A percentile compares a stretch with the other conserved stretches of the same genome.
Conservation (phyloP, 345 rosid genomes). For the Balakata baccata region DNA sequence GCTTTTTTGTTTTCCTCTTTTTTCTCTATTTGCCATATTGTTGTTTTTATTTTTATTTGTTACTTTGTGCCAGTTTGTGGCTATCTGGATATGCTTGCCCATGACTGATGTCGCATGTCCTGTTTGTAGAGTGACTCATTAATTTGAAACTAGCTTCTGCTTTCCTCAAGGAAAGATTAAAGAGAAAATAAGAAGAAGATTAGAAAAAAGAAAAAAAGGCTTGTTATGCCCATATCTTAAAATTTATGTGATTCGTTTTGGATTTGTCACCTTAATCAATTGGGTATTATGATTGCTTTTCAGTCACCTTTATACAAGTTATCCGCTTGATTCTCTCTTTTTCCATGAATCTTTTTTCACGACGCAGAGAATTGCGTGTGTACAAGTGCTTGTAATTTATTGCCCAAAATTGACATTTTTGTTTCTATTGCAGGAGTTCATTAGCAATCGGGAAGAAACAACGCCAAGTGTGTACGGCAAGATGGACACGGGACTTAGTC, state of each 20-base stretch:
- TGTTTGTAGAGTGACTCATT: not conserved
- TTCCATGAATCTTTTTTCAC: not conserved
- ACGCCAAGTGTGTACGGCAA: constrained; percentile 25
- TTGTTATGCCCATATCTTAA: not conserved
- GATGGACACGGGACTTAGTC: constrained; percentile 21
- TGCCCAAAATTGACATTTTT: not conserved
- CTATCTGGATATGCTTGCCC: not conserved
- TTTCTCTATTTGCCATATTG: no score
- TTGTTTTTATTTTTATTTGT: not conserved
- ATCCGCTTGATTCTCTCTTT: not conserved
- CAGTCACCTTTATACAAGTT: not conserved
- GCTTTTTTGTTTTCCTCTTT: not conserved
- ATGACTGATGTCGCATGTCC: not conserved
- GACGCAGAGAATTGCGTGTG: not conserved
- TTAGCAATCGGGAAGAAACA: constrained; percentile 29
- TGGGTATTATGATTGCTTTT: no score
- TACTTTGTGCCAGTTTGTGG: not conserved
- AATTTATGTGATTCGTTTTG: not conserved
- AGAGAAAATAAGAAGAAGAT: no score
- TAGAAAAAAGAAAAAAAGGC: not conserved
- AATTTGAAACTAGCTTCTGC: not conserved
- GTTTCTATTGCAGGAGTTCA: constrained; percentile 31
- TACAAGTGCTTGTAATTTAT: not conserved
- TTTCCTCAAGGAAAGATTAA: not conserved
- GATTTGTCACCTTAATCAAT: not conserved